These are phyloP conservation scores for Coemansia sp. DNA, from an alignment of 192 early-diverging fungal genomes.

Conservation along the genomic window DNA sequence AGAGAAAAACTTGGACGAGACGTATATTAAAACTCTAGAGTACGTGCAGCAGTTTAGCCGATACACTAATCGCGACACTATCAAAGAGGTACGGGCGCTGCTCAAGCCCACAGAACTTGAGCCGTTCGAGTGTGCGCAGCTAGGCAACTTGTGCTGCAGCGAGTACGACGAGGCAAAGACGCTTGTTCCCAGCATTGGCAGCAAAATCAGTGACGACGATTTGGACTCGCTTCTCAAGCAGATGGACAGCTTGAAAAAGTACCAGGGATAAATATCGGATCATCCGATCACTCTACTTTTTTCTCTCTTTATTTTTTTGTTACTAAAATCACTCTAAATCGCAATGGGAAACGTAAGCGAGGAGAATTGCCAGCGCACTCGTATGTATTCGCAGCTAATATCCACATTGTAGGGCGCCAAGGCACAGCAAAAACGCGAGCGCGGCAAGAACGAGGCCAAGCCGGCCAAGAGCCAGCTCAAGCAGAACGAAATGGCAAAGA, in stretches of 20 bases:
- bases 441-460: not conserved
- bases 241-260: conserved; percentile 80
- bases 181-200: conserved; percentile 82
- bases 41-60: conserved; percentile 82
- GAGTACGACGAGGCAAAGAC: conserved; percentile 88
- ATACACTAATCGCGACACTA: conserved; percentile 82
- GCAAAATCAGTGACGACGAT: conserved; percentile 69
- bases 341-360: conserved; percentile 3
- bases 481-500: conserved; percentile 4
- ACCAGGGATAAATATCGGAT: conserved; percentile 47
- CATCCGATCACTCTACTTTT: no score
- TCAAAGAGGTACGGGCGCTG: conserved; percentile 69
- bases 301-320: no score
- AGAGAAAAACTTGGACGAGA: conserved; percentile 55
- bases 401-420: not conserved
- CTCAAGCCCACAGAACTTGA: conserved; percentile 52
- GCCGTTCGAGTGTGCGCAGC: conserved; percentile 84
- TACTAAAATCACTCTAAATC: no score
- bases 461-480: conserved; percentile 8
- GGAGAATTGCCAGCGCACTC: no score
- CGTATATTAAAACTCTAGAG: conserved; percentile 79
- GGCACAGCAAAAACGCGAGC: conserved; percentile 1
- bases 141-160: conserved; percentile 89
- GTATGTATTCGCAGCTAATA: not conserved
- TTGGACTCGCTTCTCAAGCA: conserved; percentile 77